These are phyloP conservation scores for Penstemon davidsonii DNA, from an alignment of 257 asterid species.

Conservation along the genomic window DNA sequence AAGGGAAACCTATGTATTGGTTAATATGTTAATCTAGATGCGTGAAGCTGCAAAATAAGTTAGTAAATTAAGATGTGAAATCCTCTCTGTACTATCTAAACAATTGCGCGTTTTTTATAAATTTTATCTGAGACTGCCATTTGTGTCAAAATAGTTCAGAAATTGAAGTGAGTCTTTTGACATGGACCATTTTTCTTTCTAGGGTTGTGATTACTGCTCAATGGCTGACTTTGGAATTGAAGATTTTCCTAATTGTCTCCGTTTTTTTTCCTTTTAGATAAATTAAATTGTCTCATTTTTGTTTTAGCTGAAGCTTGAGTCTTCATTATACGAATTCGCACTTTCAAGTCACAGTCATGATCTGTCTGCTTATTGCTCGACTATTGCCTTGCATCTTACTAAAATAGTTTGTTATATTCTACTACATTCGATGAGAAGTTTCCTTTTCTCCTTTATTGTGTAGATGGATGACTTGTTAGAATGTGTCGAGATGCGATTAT, in stretches of 20 bases:
- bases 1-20: constrained; percentile 12
- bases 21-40: constrained; percentile 5
- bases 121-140: constrained; percentile 4
- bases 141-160: not conserved
- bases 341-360: constrained; percentile 7
- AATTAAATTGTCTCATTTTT: too few species aligned
- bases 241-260: constrained; percentile 31
- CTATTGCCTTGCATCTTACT: constrained; percentile 12
- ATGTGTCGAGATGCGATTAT: constrained; percentile 45
- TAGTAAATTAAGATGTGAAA: too few species aligned
- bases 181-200: constrained; percentile 35
- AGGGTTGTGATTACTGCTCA: constrained; percentile 62
- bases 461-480: constrained; percentile 54
- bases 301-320: constrained; percentile 27
- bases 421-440: constrained; percentile 19
- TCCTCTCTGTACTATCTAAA: too few species aligned
- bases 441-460: constrained; percentile 35
- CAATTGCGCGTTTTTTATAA: constrained; percentile 2
- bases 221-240: constrained; percentile 42
- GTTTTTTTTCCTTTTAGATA: too few species aligned
- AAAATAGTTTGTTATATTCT: constrained; percentile 5
- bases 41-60: constrained; percentile 24
- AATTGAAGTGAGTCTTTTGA: constrained; percentile 30
- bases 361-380: constrained; percentile 14
- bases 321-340: constrained; percentile 20